These are phyloP conservation scores for Colletotrichum tanaceti DNA, from an alignment of 2,329 filamentous ascomycete genomes.

Conservation along the genomic window DNA sequence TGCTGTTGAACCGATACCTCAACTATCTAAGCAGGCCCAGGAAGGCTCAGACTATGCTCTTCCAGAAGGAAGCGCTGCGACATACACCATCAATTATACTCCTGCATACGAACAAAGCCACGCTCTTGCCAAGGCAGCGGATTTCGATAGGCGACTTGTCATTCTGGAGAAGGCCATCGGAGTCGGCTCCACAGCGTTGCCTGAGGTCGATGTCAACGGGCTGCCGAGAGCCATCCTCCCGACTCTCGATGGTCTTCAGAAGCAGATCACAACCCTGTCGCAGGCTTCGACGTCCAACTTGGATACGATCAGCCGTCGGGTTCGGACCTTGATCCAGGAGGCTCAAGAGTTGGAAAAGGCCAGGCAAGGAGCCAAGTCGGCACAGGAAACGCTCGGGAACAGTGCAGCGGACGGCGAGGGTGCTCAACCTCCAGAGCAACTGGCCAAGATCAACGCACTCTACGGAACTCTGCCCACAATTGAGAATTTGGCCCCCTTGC, in stretches of 20 bases:
- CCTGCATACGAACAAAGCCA: conserved; percentile 75
- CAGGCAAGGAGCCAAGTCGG: conserved; percentile 69
- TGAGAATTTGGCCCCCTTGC: conserved; percentile 83
- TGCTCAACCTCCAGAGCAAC: conserved; percentile 73
- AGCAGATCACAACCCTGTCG: conserved; percentile 80
- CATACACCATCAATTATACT: conserved; percentile 74
- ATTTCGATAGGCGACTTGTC: conserved; percentile 86
- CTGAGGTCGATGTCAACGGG: conserved; percentile 68
- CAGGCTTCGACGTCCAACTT: conserved; percentile 78
- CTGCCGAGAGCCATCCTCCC: conserved; percentile 79
- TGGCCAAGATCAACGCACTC: conserved; percentile 88
- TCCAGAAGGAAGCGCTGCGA: conserved; percentile 45
- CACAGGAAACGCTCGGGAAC: conserved; percentile 68
- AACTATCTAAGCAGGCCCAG: conserved; percentile 40
- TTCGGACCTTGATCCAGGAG: conserved; percentile 77
- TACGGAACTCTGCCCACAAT: conserved; percentile 91
- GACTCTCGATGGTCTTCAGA: conserved; percentile 82
- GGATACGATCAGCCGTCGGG: conserved; percentile 76
- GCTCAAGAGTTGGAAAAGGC: conserved; percentile 77
- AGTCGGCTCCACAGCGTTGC: conserved; percentile 75
- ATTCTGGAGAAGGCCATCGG: conserved; percentile 85
- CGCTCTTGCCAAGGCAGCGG: conserved; percentile 81
- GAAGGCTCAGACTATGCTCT: conserved; percentile 42
- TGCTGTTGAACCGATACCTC: conserved; percentile 5
- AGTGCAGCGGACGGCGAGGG: conserved; percentile 56